Conservation (phyloP, 202 grass and related monocot genomes). For the Panicum hallii region DNA sequence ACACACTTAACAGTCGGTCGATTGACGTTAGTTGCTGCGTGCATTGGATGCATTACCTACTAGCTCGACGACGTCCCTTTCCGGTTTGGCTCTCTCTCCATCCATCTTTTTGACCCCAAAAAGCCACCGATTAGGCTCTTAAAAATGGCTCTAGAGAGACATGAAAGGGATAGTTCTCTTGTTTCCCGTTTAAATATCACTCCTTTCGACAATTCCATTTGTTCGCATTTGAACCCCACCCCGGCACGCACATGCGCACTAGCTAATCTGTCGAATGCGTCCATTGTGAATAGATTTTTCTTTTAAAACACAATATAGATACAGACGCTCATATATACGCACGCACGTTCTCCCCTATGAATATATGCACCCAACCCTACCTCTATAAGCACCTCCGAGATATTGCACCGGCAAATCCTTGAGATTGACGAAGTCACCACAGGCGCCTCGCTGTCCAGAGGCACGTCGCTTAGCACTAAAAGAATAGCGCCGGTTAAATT, state of each 20-base stretch:
- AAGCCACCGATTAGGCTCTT: conserved; percentile 57
- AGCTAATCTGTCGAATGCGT: conserved; percentile 42
- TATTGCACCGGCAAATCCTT: too few relatives aligned
- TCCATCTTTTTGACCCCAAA: conserved; percentile 47
- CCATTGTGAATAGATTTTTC: conserved; percentile 48
- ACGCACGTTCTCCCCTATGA: too few relatives aligned
- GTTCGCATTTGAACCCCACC: conserved; percentile 55
- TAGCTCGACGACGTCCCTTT: conserved; percentile 24
- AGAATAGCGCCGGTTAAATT: too few relatives aligned
- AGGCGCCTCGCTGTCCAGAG: too few relatives aligned
- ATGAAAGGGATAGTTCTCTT: conserved; percentile 69
- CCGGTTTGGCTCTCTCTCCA: conserved; percentile 38
- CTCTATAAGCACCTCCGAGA: too few relatives aligned
- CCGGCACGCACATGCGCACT: conserved; percentile 52
- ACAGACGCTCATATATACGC: too few relatives aligned
- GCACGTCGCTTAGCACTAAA: too few relatives aligned
- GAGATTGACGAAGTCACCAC: too few relatives aligned
- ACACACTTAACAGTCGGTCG: conserved; percentile 61
- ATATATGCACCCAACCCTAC: too few relatives aligned
- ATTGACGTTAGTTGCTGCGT: conserved; percentile 37
- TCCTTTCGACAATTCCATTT: conserved; percentile 64
- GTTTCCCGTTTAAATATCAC: conserved; percentile 50
- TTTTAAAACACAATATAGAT: too few relatives aligned
- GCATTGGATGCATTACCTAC: conserved; percentile 49
- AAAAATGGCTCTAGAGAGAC: conserved; percentile 67